These are phyloP conservation scores for Corniculantispora saksenae DNA, from an alignment of 2,329 filamentous ascomycete genomes.

Conservation along the genomic window DNA sequence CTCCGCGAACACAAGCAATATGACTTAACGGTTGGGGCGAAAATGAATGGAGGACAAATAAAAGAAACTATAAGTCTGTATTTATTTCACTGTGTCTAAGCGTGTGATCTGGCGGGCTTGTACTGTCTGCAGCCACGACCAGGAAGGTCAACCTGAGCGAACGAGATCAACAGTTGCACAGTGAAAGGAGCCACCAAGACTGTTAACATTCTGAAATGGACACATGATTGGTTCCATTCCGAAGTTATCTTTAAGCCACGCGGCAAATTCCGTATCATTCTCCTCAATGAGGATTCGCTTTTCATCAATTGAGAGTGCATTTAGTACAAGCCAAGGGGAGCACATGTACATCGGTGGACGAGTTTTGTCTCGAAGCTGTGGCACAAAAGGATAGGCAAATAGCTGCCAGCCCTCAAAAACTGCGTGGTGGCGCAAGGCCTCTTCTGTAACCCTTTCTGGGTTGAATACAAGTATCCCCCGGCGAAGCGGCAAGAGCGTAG, in stretches of 20 bases:
- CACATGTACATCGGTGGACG: conserved; percentile 31
- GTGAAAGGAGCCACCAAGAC: conserved; percentile 35
- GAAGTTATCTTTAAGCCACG: conserved; percentile 22
- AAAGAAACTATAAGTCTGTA: too few relatives aligned
- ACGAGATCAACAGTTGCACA: conserved; percentile 30
- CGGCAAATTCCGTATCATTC: conserved; percentile 24
- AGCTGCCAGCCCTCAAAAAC: conserved; percentile 33
- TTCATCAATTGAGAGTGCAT: conserved; percentile 30
- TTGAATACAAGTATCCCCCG: conserved; percentile 30
- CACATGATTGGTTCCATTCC: conserved; percentile 23
- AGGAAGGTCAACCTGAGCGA: background rate
- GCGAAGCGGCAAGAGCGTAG: conserved; percentile 32
- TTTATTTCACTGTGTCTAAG: background rate
- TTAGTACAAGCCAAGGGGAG: conserved; percentile 30
- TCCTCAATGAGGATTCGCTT: conserved; percentile 30
- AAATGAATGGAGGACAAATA: too few relatives aligned
- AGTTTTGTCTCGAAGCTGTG: conserved; percentile 8
- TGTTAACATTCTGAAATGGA: conserved; percentile 34
- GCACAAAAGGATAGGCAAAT: conserved; percentile 27
- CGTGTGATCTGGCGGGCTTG: background rate
- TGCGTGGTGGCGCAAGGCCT: conserved; percentile 26
- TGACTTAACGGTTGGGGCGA: too few relatives aligned
- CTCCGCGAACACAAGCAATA: too few relatives aligned
- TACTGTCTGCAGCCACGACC: background rate
- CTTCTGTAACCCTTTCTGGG: conserved; percentile 30